Conservation (phyloP, 768 basidiomycete genomes). For the Mycena galopus region DNA sequence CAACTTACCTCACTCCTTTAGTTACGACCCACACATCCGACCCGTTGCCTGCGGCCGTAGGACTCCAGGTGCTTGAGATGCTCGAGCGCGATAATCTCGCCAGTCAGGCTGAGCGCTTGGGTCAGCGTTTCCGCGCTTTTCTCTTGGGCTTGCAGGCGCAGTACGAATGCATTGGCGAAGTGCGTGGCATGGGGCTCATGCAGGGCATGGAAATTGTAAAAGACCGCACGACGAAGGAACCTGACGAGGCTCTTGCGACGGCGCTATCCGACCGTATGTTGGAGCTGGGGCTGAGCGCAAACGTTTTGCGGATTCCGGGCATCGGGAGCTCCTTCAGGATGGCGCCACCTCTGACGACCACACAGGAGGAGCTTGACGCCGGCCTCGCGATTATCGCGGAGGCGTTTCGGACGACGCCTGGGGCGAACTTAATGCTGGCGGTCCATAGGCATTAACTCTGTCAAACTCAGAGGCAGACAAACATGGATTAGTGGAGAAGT, state of each 20-base stretch:
- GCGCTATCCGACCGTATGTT: constrained; percentile 36
- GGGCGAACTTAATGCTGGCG: constrained; percentile 28
- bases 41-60: constrained; percentile 38
- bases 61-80: constrained; percentile 35
- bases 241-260: constrained; percentile 34
- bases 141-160: constrained; percentile 36
- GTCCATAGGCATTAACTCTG: constrained; percentile 9
- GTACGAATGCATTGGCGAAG: constrained; percentile 39
- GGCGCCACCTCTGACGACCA: constrained; percentile 37
- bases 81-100: constrained; percentile 39
- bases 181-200: constrained; percentile 38
- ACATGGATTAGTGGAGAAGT: neutral
- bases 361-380: constrained; percentile 35
- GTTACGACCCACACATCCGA: constrained; percentile 40
- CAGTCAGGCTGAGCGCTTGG: constrained; percentile 29
- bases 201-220: constrained; percentile 39
- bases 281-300: constrained; percentile 39
- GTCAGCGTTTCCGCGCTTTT: constrained; percentile 35
- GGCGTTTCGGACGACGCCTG: constrained; percentile 33
- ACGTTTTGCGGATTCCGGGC: constrained; percentile 38
- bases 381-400: constrained; percentile 38
- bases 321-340: constrained; percentile 39
- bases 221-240: constrained; percentile 36
- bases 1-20: constrained; percentile 12
- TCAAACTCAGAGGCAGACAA: neutral